Evolutionary conservation across 2,329 filamentous ascomycete species (phyloP).

Genomic region (Aureobasidium subglaciale): DNA sequence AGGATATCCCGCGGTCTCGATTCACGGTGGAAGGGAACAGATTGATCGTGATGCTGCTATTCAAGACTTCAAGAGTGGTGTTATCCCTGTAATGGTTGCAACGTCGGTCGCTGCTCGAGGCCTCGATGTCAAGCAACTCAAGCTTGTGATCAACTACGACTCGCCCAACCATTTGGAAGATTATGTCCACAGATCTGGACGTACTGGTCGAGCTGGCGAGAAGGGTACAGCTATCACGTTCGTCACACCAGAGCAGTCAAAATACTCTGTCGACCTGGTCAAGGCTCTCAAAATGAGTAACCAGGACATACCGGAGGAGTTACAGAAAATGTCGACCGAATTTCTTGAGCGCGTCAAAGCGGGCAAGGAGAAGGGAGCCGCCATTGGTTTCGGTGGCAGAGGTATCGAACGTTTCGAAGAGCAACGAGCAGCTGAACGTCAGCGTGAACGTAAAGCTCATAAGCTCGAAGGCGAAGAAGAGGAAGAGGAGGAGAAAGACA

Average conservation of each 20-base stretch:
- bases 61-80: conserved; percentile 84
- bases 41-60: conserved; percentile 89
- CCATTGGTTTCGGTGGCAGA: conserved; percentile 88
- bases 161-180: conserved; percentile 92
- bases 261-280: conserved; percentile 78
- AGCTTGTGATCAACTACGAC: conserved; percentile 93
- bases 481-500: conserved; percentile 67
- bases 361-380: conserved; percentile 77
- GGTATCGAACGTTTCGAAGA: conserved; percentile 87
- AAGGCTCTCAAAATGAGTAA: conserved; percentile 91
- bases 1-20: conserved; percentile 85
- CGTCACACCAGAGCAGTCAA: conserved; percentile 83
- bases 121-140: conserved; percentile 91
- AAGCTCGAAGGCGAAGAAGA: conserved; percentile 82
- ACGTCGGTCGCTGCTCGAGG: conserved; percentile 94
- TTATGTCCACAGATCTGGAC: conserved; percentile 89
- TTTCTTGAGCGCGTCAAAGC: conserved; percentile 88
- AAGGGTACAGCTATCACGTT: conserved; percentile 94
- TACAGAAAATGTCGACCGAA: conserved; percentile 54
- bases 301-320: conserved; percentile 66
- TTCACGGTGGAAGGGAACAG: conserved; percentile 91
- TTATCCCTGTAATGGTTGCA: conserved; percentile 83
- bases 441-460: conserved; percentile 80
- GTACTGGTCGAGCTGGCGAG: conserved; percentile 90
- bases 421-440: conserved; percentile 78